Evolutionary conservation across 2,329 filamentous ascomycete species (phyloP), one percentile per base, ranked within the genome.

Genomic region (Xylaria sp.): DNA sequence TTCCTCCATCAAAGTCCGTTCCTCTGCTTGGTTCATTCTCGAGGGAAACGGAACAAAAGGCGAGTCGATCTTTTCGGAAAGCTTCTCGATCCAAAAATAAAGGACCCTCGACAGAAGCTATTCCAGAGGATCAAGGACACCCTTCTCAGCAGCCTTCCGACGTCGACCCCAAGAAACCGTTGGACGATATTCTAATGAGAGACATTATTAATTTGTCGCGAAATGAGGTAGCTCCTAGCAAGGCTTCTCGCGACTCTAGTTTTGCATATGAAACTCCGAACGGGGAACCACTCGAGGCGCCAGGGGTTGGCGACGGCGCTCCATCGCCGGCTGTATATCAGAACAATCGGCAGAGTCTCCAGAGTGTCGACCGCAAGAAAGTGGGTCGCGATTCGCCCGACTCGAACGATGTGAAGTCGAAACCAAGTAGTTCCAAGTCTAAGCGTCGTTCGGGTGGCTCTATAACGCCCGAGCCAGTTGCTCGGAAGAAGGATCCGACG

Each of bases 271-370:
- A 69, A 23, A 67, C 65, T 37, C 59, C 62, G 11, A 65, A 63
- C 13, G 67, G 65, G 6, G 65, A 70, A 19, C 63, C 66, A 48
- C 57, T 63, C 16, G 66, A 69, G 6, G 60, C 60, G 0, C 72
- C 75, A 9, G 72, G 71, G 4, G 69, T 76, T 2, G 83, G 89
- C 19, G 86, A 90, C 16, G 85, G 85, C 11, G 89, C 89, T 0
- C 88, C 89, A 1, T 88, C 84, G 16, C 88, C 89, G 0, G 80
- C 86, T 1, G 80, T 91, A 6, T 80, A 85, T 13, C 88, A 88
- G 63, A 80, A 85, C 13, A 77, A 79, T 7, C 76, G 80, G 30
- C 76, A 80, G n/a, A 81, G 78, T 63, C 70, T 73, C 1, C 80
- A 82, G n/a, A 74, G 75, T 10, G 71, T 67, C 34, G 73, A 75